Conservation (phyloP, 148 eudicot genomes). For the Mesembryanthemum crystallinum region DNA sequence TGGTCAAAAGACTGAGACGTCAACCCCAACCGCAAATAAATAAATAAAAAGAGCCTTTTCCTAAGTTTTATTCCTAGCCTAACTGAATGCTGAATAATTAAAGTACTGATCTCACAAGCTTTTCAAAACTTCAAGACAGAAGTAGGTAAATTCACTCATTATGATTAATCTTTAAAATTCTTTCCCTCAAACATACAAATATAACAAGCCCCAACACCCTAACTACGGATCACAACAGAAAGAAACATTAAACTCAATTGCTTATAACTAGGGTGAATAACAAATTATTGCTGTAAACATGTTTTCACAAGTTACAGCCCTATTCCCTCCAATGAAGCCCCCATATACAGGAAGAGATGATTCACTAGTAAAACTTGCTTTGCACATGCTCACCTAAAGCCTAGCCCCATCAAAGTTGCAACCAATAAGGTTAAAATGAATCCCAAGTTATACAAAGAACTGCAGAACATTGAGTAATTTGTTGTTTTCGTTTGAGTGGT, state of each 20-base stretch:
- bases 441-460: too few relatives aligned
- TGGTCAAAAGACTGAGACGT: too few relatives aligned
- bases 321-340: background rate
- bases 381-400: background rate
- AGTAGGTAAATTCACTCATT: background rate
- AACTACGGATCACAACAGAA: background rate
- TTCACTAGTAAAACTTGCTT: background rate
- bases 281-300: background rate
- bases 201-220: background rate
- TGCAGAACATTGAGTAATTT: too few relatives aligned
- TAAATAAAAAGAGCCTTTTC: background rate
- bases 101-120: background rate
- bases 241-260: background rate
- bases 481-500: too few relatives aligned
- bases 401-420: background rate
- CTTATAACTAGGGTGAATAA: background rate
- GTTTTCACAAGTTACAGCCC: background rate
- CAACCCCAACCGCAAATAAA: background rate
- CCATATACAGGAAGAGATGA: background rate
- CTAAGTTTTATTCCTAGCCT: background rate
- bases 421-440: background rate
- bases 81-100: background rate
- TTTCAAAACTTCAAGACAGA: background rate
- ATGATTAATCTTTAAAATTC: background rate
- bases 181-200: background rate